Evolutionary conservation across 352 stramenopile species (phyloP).

Genomic region (Halophytophthora polymorphica): DNA sequence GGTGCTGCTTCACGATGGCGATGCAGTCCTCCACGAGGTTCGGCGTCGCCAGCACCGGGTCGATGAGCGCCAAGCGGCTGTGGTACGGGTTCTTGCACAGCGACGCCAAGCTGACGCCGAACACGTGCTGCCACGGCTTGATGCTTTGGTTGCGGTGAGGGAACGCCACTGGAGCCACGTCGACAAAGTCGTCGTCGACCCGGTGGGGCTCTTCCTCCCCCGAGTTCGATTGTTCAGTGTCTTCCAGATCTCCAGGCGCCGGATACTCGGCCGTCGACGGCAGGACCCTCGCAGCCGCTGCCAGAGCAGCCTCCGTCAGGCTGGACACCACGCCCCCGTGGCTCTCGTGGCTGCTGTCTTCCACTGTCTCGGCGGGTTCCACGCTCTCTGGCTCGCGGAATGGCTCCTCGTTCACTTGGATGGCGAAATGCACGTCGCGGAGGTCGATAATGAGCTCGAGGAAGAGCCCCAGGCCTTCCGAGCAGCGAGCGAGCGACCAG

Average conservation of each 20-base stretch:
- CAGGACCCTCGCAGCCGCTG: constrained; percentile 24
- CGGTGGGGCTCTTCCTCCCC: constrained; percentile 9
- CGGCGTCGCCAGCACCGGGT: constrained; percentile 64
- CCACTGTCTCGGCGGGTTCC: constrained; percentile 8
- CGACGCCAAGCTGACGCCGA: constrained; percentile 70
- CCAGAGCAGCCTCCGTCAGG: constrained; percentile 33
- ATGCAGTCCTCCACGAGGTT: constrained; percentile 81
- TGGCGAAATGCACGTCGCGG: constrained; percentile 63
- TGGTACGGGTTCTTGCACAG: constrained; percentile 80
- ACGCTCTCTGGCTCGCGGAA: constrained; percentile 28
- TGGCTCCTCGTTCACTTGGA: constrained; percentile 60
- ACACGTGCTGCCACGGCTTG: constrained; percentile 83
- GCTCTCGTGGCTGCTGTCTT: constrained; percentile 13
- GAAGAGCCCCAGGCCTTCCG: constrained; percentile 67
- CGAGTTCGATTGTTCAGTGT: constrained; percentile 13
- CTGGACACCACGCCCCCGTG: constrained; percentile 24
- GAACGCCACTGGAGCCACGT: constrained; percentile 55
- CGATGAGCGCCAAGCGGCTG: constrained; percentile 73
- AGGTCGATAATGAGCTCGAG: constrained; percentile 75
- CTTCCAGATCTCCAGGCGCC: constrained; percentile 14
- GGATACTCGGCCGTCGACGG: constrained; percentile 25
- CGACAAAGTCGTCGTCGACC: constrained; percentile 36
- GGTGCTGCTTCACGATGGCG: constrained; percentile 56
- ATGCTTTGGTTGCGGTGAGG: constrained; percentile 70
- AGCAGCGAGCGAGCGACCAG: constrained; percentile 75